Percentiles rank a stretch among this genome's conserved stretches.
These are phyloP conservation scores for Umbelopsis ramanniana DNA, from an alignment of 192 early-diverging fungal genomes.

Conservation along the genomic window DNA sequence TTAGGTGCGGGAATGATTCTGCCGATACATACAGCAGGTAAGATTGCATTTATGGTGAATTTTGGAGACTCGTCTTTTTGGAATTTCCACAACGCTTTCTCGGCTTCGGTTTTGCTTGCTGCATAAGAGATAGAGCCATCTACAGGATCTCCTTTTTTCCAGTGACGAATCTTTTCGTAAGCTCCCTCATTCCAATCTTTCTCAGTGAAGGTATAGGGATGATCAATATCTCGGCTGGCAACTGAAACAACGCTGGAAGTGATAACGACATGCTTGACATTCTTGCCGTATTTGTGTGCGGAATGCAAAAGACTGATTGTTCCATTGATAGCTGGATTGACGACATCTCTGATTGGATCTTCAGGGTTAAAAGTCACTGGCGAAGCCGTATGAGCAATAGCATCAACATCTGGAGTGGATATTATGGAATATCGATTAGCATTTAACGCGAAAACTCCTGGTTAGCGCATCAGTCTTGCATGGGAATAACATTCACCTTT, in stretches of 20 bases:
- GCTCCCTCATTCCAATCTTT: conserved; percentile 27
- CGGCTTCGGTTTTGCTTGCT: conserved; percentile 25
- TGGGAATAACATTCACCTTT: conserved; percentile 25
- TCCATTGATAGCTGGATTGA: conserved; percentile 52
- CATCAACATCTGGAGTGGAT: conserved; percentile 28
- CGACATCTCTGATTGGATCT: conserved; percentile 24
- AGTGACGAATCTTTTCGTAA: background rate
- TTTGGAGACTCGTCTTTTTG: conserved; percentile 4
- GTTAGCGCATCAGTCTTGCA: too few relatives aligned
- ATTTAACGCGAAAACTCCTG: too few relatives aligned
- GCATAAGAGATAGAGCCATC: background rate
- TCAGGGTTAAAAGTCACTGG: conserved; percentile 35
- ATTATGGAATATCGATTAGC: background rate
- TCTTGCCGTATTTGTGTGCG: conserved; percentile 26
- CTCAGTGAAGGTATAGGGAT: conserved; percentile 4
- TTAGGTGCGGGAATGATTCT: background rate
- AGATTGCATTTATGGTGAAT: conserved; percentile 18
- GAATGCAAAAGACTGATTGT: conserved; percentile 46
- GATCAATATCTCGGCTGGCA: background rate
- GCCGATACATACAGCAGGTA: background rate
- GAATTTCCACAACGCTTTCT: conserved; percentile 24
- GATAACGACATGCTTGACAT: conserved; percentile 48
- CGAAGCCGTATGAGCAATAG: conserved; percentile 47
- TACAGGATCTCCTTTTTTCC: background rate
- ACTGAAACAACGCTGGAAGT: conserved; percentile 46